Base-by-base conservation (phyloP, 2,329 filamentous ascomycete species). In the Fusarium phyllophilum region DNA sequence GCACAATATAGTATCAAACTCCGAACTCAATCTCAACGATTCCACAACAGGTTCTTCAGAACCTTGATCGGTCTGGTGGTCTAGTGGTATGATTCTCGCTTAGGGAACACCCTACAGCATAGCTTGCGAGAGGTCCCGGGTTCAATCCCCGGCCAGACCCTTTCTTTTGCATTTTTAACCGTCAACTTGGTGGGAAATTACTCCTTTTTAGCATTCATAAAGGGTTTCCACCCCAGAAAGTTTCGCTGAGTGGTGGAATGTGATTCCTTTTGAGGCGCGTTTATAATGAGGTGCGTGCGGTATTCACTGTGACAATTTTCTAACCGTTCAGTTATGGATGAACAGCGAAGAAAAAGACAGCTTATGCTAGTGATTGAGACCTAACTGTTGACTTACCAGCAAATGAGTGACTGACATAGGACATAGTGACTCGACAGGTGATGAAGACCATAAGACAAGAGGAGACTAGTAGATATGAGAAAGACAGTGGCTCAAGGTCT, bases 21-120 rank as follows among this genome's bases (percentile, higher is more conserved):
- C 5, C 0, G 11, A 17, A 3, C 1, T 1, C 17, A 5, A 10
- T 24, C 49, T 22, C 55, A 71, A 57, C 31, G 46, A 41, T 24
- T 34, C 42, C 55, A 48, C 49, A 33, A 39, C 41, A 24, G 26
- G 68, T 44, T 62, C 45, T 44, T 44, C 1, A 2, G 24, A 71
- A 44, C 42, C 24, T 11, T 57, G 22, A 49, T 39, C 33, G 84
- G 83, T 84, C 83, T 84, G 83, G 82, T 89, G 87, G 88, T 89
- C 88, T 90, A 89, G 89, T 87, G 89, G 89, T 90, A 91, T 90
- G 88, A 90, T 91, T 90, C 89, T 89, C 88, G 89, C 89, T 90
- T 90, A 91, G 89, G 89, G 89, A 80, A 77, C 72, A 83, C 81
- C 81, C 82, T 80, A 74, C 55, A 81, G 81, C 80, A 74, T 51